Evolutionary conservation across 1,139 yeast species (phyloP), one percentile per base, ranked within the genome.

Genomic region (Yamadazyma triangularis): DNA sequence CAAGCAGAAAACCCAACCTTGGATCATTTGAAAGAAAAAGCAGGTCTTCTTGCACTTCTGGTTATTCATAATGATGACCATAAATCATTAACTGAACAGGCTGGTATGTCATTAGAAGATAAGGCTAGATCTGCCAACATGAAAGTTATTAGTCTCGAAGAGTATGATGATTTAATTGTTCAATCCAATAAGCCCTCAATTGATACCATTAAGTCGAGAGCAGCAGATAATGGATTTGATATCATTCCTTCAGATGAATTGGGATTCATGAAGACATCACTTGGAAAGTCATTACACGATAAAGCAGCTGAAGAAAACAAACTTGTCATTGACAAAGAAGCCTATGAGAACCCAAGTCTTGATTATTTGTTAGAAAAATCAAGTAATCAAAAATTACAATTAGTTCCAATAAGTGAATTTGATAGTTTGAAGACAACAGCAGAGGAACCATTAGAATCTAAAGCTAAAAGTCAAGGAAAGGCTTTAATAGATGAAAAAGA

Each of bases 151-250:
- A 34, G 32, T 15, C 32, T 25, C 15, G 38, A 42, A 8, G 66
- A 59, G 23, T 61, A 61, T 34, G 64, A 64, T 30, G 53, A 51
- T 10, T 47, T 66, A 35, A 44, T 63, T 15, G 35, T 62, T 9
- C 50, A 45, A 27, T 67, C 66, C 5, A 60, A 60, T 32, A 60
- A 61, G 41, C 71, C 72, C 2, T 50, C 67, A 4, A 43, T 64
- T 23, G 64, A 58, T 6, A 44, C 44, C 16, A 50, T 67, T 13
- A 44, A 43, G 20, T 35, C 44, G 6, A 47, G 43, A 26, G 71
- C 72, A 1, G 33, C 38, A 0, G 43, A 44, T 4, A 51, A 53
- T 34, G 68, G 67, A 1, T 45, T 58, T 29, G 47, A 40, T 7
- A 48, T 61, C 4, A 23, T 63, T 4, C 50, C 64, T 5, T 27